A percentile compares a stretch with the other conserved stretches of the same genome.
Evolutionary conservation across 441 rosid genomes (phyloP).

Genomic region (Corymbia calophylla): DNA sequence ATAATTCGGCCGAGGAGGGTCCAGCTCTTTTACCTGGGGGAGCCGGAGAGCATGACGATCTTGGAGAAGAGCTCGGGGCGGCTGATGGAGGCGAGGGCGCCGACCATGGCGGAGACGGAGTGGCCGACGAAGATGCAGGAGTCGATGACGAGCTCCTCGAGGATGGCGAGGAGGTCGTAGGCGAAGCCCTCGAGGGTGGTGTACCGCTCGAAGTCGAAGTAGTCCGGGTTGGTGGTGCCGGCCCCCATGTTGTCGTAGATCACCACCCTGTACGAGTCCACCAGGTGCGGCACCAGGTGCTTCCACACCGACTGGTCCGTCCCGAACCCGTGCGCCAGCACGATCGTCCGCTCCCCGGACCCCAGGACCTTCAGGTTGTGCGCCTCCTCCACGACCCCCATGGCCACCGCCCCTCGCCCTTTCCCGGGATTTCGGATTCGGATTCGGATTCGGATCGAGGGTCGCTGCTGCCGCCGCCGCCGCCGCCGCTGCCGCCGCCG

Average conservation of each 20-base stretch:
- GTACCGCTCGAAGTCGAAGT: conserved; percentile 75
- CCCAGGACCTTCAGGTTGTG: conserved; percentile 32
- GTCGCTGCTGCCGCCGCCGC: neutral
- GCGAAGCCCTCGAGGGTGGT: conserved; percentile 71
- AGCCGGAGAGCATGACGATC: conserved; percentile 61
- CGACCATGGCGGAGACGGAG: conserved; percentile 80
- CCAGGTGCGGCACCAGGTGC: conserved; percentile 78
- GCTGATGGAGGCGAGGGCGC: conserved; percentile 65
- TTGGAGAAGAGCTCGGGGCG: conserved; percentile 83
- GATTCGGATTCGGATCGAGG: neutral
- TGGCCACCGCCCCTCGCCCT: neutral
- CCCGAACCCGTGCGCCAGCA: conserved; percentile 87
- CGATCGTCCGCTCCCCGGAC: conserved; percentile 50
- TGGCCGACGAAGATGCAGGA: conserved; percentile 85
- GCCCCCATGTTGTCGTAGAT: conserved; percentile 92
- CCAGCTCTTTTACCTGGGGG: conserved; percentile 51
- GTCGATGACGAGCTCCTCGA: conserved; percentile 53
- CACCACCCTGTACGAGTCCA: conserved; percentile 56
- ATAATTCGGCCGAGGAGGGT: neutral
- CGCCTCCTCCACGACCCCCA: conserved; percentile 49
- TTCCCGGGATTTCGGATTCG: neutral
- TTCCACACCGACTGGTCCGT: conserved; percentile 96
- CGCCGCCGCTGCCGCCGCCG: too few species aligned
- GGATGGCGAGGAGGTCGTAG: conserved; percentile 66
- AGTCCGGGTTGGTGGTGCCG: conserved; percentile 88